Conservation (phyloP, 331 rosid genomes). For the Quercus lobata region DNA sequence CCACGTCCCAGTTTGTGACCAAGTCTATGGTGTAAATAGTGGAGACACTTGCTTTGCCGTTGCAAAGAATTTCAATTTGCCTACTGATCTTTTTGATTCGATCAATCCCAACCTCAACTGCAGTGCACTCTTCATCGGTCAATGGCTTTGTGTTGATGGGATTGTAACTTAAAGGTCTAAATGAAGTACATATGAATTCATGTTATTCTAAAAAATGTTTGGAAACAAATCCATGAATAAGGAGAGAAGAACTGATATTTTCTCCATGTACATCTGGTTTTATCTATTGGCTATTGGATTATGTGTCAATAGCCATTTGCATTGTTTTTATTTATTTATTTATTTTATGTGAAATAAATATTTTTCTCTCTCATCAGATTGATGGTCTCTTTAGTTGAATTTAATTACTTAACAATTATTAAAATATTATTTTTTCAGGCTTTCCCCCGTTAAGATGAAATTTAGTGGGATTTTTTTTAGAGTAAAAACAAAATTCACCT, state of each 20-base stretch:
- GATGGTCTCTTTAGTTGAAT: too few relatives aligned
- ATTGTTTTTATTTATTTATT: background rate
- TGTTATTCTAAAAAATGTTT: background rate
- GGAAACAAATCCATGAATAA: background rate
- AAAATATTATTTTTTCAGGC: too few relatives aligned
- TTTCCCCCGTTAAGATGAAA: too few relatives aligned
- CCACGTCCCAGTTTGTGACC: background rate
- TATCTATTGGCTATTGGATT: background rate
- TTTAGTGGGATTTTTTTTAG: too few relatives aligned
- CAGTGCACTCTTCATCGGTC: conserved; percentile 27
- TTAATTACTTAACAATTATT: too few relatives aligned
- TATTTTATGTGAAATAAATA: background rate
- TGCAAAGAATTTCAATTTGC: conserved; percentile 9
- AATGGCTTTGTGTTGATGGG: conserved; percentile 39
- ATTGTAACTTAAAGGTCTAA: background rate
- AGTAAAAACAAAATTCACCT: too few relatives aligned
- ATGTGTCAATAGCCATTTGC: background rate
- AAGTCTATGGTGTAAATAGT: conserved; percentile 9
- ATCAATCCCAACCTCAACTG: conserved; percentile 42
- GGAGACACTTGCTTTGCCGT: conserved; percentile 33
- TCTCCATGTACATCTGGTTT: background rate
- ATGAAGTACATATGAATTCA: background rate
- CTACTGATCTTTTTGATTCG: background rate
- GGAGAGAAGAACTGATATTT: background rate
- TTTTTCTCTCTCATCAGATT: background rate